Conservation (phyloP, 202 grass and related monocot genomes). For the Schoenoplectus tabernaemontani region DNA sequence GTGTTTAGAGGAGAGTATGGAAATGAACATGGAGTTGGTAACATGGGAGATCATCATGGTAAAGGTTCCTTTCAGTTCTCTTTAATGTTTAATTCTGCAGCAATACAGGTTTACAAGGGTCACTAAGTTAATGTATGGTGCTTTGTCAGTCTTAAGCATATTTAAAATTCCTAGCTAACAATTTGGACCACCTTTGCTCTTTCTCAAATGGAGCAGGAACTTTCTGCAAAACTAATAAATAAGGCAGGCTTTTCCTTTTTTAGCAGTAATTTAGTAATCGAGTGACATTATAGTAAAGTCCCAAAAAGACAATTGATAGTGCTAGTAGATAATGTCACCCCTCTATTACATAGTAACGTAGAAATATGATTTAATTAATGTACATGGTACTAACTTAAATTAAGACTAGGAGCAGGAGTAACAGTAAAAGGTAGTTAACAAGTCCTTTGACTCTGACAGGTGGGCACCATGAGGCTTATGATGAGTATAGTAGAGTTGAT, state of each 20-base stretch:
- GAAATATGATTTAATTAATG: not conserved
- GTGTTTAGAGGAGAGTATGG: conserved; percentile 28
- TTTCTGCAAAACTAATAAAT: not conserved
- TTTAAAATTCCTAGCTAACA: not conserved
- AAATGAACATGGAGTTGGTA: conserved; percentile 20
- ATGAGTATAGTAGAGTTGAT: conserved; percentile 53
- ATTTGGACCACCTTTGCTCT: not conserved
- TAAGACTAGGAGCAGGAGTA: not conserved
- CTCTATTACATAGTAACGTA: not conserved
- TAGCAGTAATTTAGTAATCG: not conserved
- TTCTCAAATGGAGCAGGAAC: not conserved
- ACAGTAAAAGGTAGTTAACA: not conserved
- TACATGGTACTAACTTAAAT: not conserved
- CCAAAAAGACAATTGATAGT: not conserved
- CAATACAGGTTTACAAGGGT: not conserved
- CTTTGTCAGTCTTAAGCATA: not conserved
- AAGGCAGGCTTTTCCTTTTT: not conserved
- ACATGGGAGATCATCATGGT: conserved; percentile 20
- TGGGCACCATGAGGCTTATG: conserved; percentile 36
- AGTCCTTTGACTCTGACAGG: not conserved
- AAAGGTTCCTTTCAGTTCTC: conserved; percentile 20
- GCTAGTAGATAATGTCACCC: not conserved
- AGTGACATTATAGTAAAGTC: not conserved
- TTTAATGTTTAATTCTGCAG: not conserved
- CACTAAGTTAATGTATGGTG: not conserved